A percentile compares a stretch with the other conserved stretches of the same genome.
Conservation (phyloP, 768 basidiomycete species). For the Tulasnella sp. region DNA sequence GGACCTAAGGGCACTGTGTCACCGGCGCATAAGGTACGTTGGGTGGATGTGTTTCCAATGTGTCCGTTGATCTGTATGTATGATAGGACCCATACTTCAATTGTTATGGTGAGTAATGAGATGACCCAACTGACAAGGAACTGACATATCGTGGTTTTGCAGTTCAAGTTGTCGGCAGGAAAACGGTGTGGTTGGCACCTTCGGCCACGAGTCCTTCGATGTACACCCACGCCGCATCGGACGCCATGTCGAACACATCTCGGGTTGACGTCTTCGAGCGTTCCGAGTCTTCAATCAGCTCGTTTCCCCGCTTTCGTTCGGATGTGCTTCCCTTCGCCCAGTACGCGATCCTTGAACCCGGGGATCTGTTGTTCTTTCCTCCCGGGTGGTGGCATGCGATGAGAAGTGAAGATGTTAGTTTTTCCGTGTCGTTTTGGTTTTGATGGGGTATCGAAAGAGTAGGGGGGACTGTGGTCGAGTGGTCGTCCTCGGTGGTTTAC, state of each 20-base stretch:
- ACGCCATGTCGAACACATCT: slow-evolving; percentile 54
- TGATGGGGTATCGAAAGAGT: slow-evolving; percentile 27
- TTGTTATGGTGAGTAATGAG: slow-evolving; percentile 51
- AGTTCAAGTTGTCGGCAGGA: slow-evolving; percentile 84
- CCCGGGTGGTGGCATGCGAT: slow-evolving; percentile 93
- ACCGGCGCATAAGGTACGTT: slow-evolving; percentile 77
- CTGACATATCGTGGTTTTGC: slow-evolving; percentile 4
- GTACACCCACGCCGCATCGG: slow-evolving; percentile 35
- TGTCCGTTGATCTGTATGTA: slow-evolving; percentile 9
- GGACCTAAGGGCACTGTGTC: slow-evolving; percentile 69
- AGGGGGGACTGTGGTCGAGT: not conserved
- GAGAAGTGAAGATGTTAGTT: slow-evolving; percentile 68
- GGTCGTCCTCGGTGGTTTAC: too few species aligned
- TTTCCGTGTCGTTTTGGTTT: slow-evolving; percentile 89
- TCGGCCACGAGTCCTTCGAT: slow-evolving; percentile 36
- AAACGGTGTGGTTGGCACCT: slow-evolving; percentile 87
- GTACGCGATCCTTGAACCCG: slow-evolving; percentile 56
- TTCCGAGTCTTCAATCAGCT: slow-evolving; percentile 20
- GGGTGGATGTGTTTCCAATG: slow-evolving; percentile 14
- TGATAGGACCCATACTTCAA: slow-evolving; percentile 87
- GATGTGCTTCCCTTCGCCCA: slow-evolving; percentile 41
- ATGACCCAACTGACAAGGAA: not conserved
- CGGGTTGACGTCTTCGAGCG: slow-evolving; percentile 59
- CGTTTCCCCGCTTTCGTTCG: slow-evolving; percentile 14
- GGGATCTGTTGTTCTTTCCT: slow-evolving; percentile 82